These are phyloP conservation scores for Diutina sp. DNA, from an alignment of 1,139 yeast genomes.

Conservation along the genomic window DNA sequence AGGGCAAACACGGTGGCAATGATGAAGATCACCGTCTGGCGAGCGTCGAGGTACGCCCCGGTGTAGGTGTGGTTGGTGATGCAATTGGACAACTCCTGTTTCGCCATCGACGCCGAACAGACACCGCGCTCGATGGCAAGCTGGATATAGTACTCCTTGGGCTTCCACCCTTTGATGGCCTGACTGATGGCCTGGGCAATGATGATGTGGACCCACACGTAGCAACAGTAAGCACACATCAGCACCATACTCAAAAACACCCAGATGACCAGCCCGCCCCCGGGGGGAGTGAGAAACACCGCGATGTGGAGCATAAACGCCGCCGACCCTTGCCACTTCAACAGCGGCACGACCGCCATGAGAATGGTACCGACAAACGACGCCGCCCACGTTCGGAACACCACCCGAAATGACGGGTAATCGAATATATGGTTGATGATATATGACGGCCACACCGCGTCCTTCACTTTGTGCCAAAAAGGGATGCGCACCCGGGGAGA, in stretches of 20 bases:
- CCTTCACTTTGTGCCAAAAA: not conserved
- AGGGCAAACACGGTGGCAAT: slow-evolving; percentile 16
- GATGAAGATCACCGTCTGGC: slow-evolving; percentile 14
- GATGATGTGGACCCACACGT: slow-evolving; percentile 15
- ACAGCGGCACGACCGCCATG: not conserved
- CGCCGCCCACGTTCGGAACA: not conserved
- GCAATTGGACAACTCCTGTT: slow-evolving; percentile 9
- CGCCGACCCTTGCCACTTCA: not conserved
- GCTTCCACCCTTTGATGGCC: slow-evolving; percentile 15
- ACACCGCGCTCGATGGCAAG: slow-evolving; percentile 14
- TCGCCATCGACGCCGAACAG: slow-evolving; percentile 12
- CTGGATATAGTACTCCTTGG: slow-evolving; percentile 9
- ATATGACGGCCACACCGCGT: not conserved
- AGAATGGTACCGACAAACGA: not conserved
- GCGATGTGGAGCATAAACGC: not conserved
- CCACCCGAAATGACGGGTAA: not conserved
- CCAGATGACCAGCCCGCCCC: not conserved
- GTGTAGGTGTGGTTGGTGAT: slow-evolving; percentile 12
- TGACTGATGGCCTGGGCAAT: slow-evolving; percentile 16
- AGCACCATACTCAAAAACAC: not conserved
- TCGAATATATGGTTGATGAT: not conserved
- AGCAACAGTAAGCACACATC: slow-evolving; percentile 8
- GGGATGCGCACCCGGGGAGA: not conserved
- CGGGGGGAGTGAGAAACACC: not conserved
- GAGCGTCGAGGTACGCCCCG: slow-evolving; percentile 18